These are phyloP conservation scores for Colletotrichum sp. DNA, from an alignment of 2,329 filamentous ascomycete species.

Conservation along the genomic window DNA sequence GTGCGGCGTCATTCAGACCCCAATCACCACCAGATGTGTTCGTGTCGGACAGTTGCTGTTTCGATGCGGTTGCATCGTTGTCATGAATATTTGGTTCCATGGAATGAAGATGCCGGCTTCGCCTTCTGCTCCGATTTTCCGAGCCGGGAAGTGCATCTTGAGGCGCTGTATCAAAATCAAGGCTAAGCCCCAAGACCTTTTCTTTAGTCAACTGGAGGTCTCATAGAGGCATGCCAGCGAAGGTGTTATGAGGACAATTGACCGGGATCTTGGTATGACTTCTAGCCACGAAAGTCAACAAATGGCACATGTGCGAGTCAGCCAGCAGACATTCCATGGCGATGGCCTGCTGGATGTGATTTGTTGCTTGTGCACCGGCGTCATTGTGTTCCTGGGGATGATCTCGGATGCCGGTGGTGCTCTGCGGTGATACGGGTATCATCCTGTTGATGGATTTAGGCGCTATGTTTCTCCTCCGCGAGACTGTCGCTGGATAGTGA, in stretches of 20 bases:
- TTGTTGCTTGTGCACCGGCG: not conserved
- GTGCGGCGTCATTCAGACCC: not conserved
- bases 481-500: not conserved
- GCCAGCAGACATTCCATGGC: not conserved
- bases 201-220: not conserved
- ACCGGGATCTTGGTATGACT: not conserved
- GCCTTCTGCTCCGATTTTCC: not conserved
- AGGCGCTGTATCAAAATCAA: not conserved
- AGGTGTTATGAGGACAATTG: not conserved
- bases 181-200: not conserved
- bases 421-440: not conserved
- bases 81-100: not conserved
- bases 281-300: not conserved
- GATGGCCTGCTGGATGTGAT: not conserved
- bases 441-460: not conserved
- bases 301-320: not conserved
- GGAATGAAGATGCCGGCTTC: not conserved
- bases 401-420: not conserved
- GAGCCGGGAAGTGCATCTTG: not conserved
- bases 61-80: not conserved
- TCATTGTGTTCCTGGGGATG: not conserved
- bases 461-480: not conserved
- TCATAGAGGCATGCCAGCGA: not conserved
- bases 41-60: not conserved
- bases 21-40: not conserved